phyloP scores from a whole-genome alignment of 129 eudicot genomes.

The Artemisia argyi region DNA sequence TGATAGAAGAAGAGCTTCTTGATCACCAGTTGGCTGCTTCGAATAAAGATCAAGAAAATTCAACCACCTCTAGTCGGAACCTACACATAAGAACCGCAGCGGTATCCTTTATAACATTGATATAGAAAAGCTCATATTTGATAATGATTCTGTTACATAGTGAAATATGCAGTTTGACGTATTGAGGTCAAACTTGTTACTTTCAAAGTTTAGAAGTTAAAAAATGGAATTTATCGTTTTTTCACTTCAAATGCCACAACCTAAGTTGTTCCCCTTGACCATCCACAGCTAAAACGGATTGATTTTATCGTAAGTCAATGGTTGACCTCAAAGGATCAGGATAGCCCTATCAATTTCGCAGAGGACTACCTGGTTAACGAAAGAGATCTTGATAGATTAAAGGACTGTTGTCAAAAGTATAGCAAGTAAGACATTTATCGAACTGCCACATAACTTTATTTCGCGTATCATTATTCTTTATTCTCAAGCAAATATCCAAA shows the following conservation, averaged over 20 bases:
- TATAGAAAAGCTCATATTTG: neutral
- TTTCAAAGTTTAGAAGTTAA: neutral
- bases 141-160: neutral
- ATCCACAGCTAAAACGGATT: conserved; percentile 54
- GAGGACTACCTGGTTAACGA: conserved; percentile 40
- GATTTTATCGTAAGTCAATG: conserved; percentile 49
- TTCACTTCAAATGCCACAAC: conserved; percentile 12
- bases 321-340: conserved; percentile 39
- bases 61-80: conserved; percentile 26
- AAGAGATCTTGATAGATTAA: conserved; percentile 63
- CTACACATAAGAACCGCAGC: conserved; percentile 45
- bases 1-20: conserved; percentile 84
- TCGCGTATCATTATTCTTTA: neutral
- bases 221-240: conserved; percentile 14
- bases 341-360: conserved; percentile 8
- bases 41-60: conserved; percentile 34
- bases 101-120: conserved; percentile 65
- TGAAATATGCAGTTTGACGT: conserved; percentile 6
- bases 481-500: neutral
- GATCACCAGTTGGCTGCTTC: conserved; percentile 49
- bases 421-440: conserved; percentile 33
- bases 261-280: conserved; percentile 52
- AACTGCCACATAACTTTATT: neutral
- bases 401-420: conserved; percentile 53
- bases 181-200: conserved; percentile 16